Conservation (phyloP, 192 early-diverging fungal genomes). For the Dissophora globulifera region DNA sequence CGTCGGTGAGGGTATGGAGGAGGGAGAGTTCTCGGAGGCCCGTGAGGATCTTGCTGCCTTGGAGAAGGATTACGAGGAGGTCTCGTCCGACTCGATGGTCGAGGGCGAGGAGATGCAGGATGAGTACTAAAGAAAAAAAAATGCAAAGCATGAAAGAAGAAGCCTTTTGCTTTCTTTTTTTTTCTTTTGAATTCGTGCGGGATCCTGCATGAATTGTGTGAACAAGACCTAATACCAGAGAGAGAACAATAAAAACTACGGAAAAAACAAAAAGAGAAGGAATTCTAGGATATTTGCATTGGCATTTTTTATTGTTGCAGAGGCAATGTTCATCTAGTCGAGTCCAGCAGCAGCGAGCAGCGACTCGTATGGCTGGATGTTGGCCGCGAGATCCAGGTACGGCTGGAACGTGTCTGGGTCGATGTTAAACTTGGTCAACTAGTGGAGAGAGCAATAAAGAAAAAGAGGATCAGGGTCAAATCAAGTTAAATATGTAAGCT, state of each 20-base stretch:
- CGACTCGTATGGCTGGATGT: constrained; percentile 28
- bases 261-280: no score
- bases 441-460: no score
- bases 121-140: no score
- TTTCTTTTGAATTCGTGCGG: no score
- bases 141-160: no score
- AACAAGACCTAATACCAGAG: constrained; percentile 24
- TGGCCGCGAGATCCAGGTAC: constrained; percentile 17
- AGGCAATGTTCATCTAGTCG: neutral
- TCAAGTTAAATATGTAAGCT: no score
- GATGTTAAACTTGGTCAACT: constrained; percentile 32
- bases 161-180: no score
- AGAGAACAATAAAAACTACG: no score
- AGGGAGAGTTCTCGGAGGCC: constrained; percentile 99
- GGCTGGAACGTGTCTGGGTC: constrained; percentile 33
- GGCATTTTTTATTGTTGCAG: constrained; percentile 4
- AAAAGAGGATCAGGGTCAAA: neutral
- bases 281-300: no score
- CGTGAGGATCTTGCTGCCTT: constrained; percentile 99
- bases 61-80: constrained; percentile 99
- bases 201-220: constrained; percentile 21
- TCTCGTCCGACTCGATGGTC: constrained; percentile 94
- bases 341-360: constrained; percentile 6
- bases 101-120: constrained; percentile 67
- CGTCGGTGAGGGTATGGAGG: constrained; percentile 99